Conservation (phyloP, 306 rosid genomes). For the Heteromeles arbutifolia region DNA sequence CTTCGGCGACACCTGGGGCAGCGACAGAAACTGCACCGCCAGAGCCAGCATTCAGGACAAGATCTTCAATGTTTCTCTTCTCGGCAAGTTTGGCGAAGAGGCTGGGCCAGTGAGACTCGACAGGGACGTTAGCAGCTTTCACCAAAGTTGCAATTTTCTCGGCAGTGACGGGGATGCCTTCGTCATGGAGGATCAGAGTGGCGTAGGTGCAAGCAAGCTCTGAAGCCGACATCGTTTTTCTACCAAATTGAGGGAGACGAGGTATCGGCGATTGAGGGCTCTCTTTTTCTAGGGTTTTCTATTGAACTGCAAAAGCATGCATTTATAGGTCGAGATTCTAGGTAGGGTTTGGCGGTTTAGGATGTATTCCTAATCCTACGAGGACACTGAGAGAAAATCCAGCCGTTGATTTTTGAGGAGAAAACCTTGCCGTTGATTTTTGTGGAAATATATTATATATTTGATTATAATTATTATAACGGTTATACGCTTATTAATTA, state of each 20-base stretch:
- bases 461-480: too few relatives aligned
- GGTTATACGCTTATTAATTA: too few relatives aligned
- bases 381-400: too few relatives aligned
- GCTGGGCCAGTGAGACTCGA: constrained; percentile 61
- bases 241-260: background rate
- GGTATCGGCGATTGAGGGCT: too few relatives aligned
- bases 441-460: too few relatives aligned
- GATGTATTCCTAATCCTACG: too few relatives aligned
- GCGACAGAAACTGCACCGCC: constrained; percentile 62
- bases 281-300: too few relatives aligned
- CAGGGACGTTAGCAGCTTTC: constrained; percentile 45
- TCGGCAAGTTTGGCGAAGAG: constrained; percentile 76
- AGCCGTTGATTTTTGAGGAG: too few relatives aligned
- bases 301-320: too few relatives aligned
- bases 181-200: constrained; percentile 56
- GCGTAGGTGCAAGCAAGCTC: constrained; percentile 72
- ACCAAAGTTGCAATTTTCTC: constrained; percentile 60
- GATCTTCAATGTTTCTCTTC: constrained; percentile 56
- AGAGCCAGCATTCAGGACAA: constrained; percentile 53
- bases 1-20: constrained; percentile 32
- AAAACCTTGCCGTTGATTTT: too few relatives aligned
- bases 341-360: too few relatives aligned
- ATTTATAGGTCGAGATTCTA: too few relatives aligned
- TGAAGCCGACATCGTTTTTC: constrained; percentile 36
- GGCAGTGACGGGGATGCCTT: constrained; percentile 51